Conservation (phyloP, 2,329 filamentous ascomycete species). For the Anthostomella pinea region DNA sequence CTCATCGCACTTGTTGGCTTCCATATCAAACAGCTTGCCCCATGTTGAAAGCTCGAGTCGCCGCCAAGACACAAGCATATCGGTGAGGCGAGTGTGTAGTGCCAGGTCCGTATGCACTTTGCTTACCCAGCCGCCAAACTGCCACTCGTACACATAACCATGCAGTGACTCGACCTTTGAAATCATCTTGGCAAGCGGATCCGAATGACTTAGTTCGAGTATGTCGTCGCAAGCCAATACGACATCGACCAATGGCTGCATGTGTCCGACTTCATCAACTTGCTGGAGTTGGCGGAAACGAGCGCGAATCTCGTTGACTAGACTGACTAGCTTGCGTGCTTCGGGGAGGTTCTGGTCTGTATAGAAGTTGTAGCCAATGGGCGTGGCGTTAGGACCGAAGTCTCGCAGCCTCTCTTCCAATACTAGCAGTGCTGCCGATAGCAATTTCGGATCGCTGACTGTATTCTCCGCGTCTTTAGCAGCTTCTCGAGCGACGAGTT, state of each 20-base stretch:
- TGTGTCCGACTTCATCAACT: constrained; percentile 65
- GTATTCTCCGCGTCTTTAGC: constrained; percentile 33
- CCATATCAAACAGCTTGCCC: constrained; percentile 83
- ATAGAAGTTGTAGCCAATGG: constrained; percentile 80
- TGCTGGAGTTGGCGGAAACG: constrained; percentile 71
- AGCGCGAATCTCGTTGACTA: constrained; percentile 66
- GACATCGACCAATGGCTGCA: constrained; percentile 76
- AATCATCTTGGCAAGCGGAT: constrained; percentile 83
- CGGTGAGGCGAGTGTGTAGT: constrained; percentile 75
- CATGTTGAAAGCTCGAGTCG: constrained; percentile 89
- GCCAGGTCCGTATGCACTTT: constrained; percentile 67
- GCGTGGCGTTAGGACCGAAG: constrained; percentile 37
- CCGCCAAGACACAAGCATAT: constrained; percentile 82
- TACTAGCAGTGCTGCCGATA: constrained; percentile 64
- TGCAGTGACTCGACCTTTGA: constrained; percentile 87
- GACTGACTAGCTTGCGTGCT: constrained; percentile 66
- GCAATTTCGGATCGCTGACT: constrained; percentile 49
- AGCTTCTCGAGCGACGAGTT: constrained; percentile 40
- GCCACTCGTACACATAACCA: constrained; percentile 86
- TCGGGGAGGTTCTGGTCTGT: constrained; percentile 74
- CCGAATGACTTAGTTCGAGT: constrained; percentile 70
- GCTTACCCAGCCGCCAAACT: constrained; percentile 80
- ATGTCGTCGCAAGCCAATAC: constrained; percentile 71
- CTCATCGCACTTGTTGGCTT: constrained; percentile 70
- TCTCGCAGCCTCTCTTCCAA: constrained; percentile 59